Base-by-base conservation (phyloP, 169 alveolate genomes). In the Besnoitia besnoiti region DNA sequence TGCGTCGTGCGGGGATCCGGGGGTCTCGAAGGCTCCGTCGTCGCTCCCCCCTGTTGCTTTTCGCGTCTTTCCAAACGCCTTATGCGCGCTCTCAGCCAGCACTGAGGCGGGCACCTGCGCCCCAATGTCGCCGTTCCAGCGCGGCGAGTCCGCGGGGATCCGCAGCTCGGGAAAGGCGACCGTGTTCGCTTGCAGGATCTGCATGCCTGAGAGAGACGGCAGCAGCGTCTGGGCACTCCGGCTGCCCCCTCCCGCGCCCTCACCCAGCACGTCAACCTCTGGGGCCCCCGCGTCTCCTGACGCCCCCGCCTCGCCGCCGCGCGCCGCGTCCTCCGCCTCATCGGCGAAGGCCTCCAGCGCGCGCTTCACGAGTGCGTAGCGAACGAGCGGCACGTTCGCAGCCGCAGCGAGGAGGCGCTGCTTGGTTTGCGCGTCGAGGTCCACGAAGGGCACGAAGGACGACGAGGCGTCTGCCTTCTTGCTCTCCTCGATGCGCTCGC, bases 161-260 rank as follows among this genome's bases (percentile, higher is more conserved):
- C 87, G 87, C 19, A 77, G 87, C 55, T 77, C 87, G 55, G 87
- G 87, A 21, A 77, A 77, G 33, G 44, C 87, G 37, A 21, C 5
- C 40, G 59, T 40, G 55, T 42, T 40, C 24, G 59, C 87, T 8
- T 42, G 87, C 40, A 77, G 87, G 19, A 77, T 51, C 37, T 77
- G 40, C 16, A 27, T 19, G 59, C 40, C 35, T 39, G 59, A 3
- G 37, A 37, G 80, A 7, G 44, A 0, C 80, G 42, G 80, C n/a
- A n/a, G n/a, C 39, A 33, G 80, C 44, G 21, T 30, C 19, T 24
- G 76, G 40, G 80, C 7, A 33, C 80, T 67, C 77, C 37, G 35
- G 14, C 16, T 49, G 7, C 59, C 59, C 30, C 67, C n/a, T 55
- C 67, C 24, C 30, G 67, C 7, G 30, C n/a, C n/a, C n/a, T n/a